Conservation (phyloP, 2,329 filamentous ascomycete species). For the Penicillium glabrum region DNA sequence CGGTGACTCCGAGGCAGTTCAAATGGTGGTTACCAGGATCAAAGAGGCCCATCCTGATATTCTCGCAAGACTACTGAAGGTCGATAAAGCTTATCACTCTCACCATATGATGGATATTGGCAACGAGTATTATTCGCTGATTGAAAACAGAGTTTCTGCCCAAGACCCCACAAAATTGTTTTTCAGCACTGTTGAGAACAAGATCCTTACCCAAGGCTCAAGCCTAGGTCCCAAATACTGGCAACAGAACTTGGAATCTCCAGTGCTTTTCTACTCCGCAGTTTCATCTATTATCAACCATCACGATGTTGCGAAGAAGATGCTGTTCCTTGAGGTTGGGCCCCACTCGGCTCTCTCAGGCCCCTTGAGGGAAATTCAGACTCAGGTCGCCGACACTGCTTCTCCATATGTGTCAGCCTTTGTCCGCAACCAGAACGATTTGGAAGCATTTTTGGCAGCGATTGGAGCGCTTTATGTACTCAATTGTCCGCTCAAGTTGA, state of each 20-base stretch:
- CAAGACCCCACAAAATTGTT: neutral
- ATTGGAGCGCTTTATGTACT: constrained; percentile 8
- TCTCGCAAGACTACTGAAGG: constrained; percentile 6
- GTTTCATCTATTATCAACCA: constrained; percentile 2
- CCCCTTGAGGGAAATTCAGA: neutral
- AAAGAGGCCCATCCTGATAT: constrained; percentile 1
- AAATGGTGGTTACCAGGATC: neutral
- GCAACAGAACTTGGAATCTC: constrained; percentile 7
- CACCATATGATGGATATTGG: neutral
- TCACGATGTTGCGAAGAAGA: neutral
- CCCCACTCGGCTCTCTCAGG: neutral
- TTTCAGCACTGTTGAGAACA: neutral
- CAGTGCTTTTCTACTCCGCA: constrained; percentile 13
- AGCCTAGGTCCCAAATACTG: constrained; percentile 5
- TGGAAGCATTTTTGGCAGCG: constrained; percentile 9
- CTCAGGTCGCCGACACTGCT: neutral
- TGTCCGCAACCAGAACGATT: constrained; percentile 15
- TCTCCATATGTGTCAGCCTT: neutral
- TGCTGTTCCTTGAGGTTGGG: constrained; percentile 3
- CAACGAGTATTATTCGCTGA: neutral
- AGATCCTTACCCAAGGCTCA: neutral
- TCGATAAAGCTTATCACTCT: constrained; percentile 20
- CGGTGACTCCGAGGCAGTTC: constrained; percentile 10
- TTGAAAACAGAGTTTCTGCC: neutral
- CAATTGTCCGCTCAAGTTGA: neutral